Evolutionary conservation across 495 filamentous ascomycete species (phyloP).

Genomic region (Trichoderma gamsii): DNA sequence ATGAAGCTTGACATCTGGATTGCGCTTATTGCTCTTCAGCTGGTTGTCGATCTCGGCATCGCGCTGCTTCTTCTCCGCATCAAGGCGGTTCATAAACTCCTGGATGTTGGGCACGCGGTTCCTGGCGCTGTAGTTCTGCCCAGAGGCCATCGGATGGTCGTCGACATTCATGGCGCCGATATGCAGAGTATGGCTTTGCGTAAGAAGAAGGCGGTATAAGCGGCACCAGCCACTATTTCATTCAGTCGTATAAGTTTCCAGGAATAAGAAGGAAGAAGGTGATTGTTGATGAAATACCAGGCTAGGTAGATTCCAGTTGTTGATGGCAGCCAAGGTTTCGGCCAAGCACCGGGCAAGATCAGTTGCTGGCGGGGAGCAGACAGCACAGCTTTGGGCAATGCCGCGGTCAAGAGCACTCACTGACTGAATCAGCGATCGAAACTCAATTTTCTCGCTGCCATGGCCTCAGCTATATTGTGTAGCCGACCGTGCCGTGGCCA

Average conservation of each 20-base stretch:
- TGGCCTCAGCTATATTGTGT: not conserved
- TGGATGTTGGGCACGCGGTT: constrained; percentile 85
- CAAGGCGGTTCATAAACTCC: constrained; percentile 72
- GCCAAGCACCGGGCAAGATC: not conserved
- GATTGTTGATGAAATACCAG: not conserved
- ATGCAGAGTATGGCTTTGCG: not conserved
- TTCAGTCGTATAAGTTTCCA: not conserved
- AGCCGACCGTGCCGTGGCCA: not conserved
- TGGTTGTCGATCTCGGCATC: constrained; percentile 60
- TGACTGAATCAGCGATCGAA: not conserved
- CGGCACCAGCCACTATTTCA: not conserved
- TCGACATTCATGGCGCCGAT: constrained; percentile 17
- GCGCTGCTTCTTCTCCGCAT: constrained; percentile 69
- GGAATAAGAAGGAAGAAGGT: not conserved
- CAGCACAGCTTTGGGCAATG: not conserved
- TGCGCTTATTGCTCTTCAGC: constrained; percentile 29
- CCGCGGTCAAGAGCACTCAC: not conserved
- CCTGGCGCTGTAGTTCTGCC: constrained; percentile 53
- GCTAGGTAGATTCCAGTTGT: not conserved
- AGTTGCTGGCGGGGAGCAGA: not conserved
- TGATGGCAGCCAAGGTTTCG: not conserved
- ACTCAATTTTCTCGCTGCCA: not conserved
- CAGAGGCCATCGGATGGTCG: constrained; percentile 26
- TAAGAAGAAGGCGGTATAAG: not conserved
- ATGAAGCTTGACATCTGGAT: constrained; percentile 36